Conservation (phyloP, 2,329 filamentous ascomycete genomes). For the Calonectria crousiana region DNA sequence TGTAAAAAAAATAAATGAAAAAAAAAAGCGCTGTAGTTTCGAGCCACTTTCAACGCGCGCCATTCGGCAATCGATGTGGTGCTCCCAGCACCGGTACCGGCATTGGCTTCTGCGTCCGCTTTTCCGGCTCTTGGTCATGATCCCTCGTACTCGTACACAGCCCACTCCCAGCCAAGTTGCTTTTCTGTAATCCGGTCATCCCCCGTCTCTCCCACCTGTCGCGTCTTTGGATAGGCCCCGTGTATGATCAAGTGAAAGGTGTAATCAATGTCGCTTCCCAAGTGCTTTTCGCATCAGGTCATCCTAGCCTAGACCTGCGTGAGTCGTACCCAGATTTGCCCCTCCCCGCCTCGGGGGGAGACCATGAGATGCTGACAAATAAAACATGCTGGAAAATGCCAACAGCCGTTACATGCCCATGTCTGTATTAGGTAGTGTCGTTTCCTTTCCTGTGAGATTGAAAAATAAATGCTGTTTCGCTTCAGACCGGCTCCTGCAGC, state of each 20-base stretch:
- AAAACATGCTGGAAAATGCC: slow-evolving; percentile 18
- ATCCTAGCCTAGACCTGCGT: background rate
- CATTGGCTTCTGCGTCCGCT: slow-evolving; percentile 8
- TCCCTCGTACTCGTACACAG: slow-evolving; percentile 23
- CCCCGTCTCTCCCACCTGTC: background rate
- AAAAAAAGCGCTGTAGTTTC: slow-evolving; percentile 1
- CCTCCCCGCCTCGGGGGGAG: background rate
- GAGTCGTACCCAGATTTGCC: slow-evolving; percentile 7
- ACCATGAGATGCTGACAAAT: slow-evolving; percentile 15
- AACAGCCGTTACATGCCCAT: slow-evolving; percentile 1
- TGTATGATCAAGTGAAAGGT: slow-evolving; percentile 29
- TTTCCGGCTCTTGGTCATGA: background rate
- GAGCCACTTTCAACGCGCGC: slow-evolving; percentile 6
- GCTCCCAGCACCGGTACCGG: slow-evolving; percentile 9
- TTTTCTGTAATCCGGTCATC: slow-evolving; percentile 40
- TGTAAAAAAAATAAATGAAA: no score
- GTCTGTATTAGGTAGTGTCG: slow-evolving; percentile 17
- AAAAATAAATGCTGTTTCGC: background rate
- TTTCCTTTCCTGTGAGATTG: background rate
- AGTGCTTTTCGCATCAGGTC: slow-evolving; percentile 15
- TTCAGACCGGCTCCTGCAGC: background rate
- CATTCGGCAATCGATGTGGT: slow-evolving; percentile 1
- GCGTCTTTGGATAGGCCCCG: slow-evolving; percentile 24
- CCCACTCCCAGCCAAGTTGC: slow-evolving; percentile 25
- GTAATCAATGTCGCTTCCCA: slow-evolving; percentile 35